These are phyloP conservation scores for Leptographium flavum DNA, from an alignment of 2,329 filamentous ascomycete species.

Conservation along the genomic window DNA sequence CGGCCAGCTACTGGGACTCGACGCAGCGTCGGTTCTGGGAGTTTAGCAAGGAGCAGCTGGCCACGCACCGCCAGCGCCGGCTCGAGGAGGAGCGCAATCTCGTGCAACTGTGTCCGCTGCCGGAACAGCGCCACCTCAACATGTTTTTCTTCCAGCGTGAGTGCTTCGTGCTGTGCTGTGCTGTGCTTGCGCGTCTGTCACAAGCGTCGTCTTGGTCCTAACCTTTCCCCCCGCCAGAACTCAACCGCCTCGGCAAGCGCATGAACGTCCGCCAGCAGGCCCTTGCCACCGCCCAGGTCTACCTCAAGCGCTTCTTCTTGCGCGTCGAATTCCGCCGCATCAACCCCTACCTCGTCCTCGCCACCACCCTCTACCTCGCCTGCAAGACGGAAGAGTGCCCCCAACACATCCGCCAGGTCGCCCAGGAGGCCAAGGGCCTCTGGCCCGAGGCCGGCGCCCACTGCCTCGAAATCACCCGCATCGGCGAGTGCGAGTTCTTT, in stretches of 20 bases:
- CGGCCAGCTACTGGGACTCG: slow-evolving; percentile 93
- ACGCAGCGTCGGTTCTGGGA: slow-evolving; percentile 85
- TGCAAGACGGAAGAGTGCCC: slow-evolving; percentile 98
- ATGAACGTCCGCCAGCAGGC: slow-evolving; percentile 80
- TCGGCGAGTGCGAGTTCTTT: slow-evolving; percentile 89
- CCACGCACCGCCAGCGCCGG: slow-evolving; percentile 59
- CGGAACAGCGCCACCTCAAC: slow-evolving; percentile 66
- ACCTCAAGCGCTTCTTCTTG: slow-evolving; percentile 85
- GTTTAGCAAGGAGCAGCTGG: slow-evolving; percentile 70
- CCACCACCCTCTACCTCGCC: slow-evolving; percentile 88
- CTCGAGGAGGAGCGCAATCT: slow-evolving; percentile 62
- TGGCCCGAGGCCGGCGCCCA: slow-evolving; percentile 58
- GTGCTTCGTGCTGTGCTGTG: slow-evolving; percentile 16
- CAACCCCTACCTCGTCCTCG: slow-evolving; percentile 83
- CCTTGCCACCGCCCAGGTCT: slow-evolving; percentile 85
- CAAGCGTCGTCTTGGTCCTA: background rate
- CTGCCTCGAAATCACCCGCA: slow-evolving; percentile 61
- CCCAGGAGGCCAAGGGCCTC: slow-evolving; percentile 69
- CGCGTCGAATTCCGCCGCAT: slow-evolving; percentile 83
- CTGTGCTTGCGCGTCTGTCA: background rate
- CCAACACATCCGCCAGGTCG: slow-evolving; percentile 85
- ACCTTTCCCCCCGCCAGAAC: slow-evolving; percentile 35
- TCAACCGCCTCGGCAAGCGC: slow-evolving; percentile 71
- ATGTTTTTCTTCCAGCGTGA: slow-evolving; percentile 87
- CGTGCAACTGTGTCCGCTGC: slow-evolving; percentile 67